Evolutionary conservation across 208 protist genomes (phyloP), one percentile per base, ranked within the genome.

Genomic region (Naegleria fowleri): DNA sequence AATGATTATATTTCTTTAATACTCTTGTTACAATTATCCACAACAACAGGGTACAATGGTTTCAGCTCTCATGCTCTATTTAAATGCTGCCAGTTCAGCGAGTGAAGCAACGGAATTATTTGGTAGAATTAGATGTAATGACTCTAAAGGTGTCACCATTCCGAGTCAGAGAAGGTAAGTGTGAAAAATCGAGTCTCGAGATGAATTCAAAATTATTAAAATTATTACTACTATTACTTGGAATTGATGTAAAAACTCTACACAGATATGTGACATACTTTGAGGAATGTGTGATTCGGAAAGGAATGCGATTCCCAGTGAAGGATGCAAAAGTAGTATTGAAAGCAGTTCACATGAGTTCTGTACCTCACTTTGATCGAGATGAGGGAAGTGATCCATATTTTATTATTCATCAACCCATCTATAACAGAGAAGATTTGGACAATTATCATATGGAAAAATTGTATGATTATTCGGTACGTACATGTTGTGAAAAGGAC

Each of bases 141-240:
- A 97, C 52, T 93, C 94, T 48, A 92, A 93, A 83, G 96, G 96
- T 55, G 95, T 98, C 13, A 98, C 96, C 9, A 97, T 98, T 67
- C 95, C 96, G 33, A 95, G 93, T 40, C 97, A 97, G 90, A 79
- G n/a, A 33, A 79, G 55, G 55, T 67, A 67, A 67, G 55, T 67
- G 11, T 67, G 3, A 13, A 19, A 48, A 48, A 29, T 4, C 55
- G 22, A 29, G 3, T 67, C 22, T 22, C 55, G 5, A 19, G 9
- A 58, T 58, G 5, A 19, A 58, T 15, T 58, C 5, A 58, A 58
- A 15, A 58, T 58, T 58, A 19, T 58, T 15, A 58, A 58, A 19
- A 15, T 58, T 58, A 58, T 19, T 58, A 5, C 5, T 58, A 19
- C 51, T 5, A 58, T 58, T 15, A 58, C 15, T n/a, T n/a, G n/a